phyloP scores from a whole-genome alignment of 73 alveolate genomes.

The Tetrahymena malaccensis region DNA sequence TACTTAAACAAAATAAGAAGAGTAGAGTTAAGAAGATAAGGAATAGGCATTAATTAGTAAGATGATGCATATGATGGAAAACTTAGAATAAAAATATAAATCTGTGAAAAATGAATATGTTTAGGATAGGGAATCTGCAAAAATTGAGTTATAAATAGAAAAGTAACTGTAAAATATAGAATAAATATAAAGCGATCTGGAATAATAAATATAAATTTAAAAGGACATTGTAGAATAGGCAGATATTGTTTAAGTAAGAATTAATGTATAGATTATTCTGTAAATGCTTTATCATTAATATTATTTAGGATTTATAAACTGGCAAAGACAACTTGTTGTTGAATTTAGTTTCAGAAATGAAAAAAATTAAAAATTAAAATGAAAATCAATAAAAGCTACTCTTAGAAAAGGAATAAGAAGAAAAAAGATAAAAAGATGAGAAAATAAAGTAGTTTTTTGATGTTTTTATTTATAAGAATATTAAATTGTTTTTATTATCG shows the following conservation, averaged over 20 bases:
- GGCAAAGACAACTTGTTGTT: not conserved
- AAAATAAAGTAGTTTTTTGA: not conserved
- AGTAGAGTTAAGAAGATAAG: not conserved
- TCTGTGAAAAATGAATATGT: not conserved
- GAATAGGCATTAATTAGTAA: not conserved
- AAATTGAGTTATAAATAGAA: not conserved
- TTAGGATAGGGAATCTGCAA: not conserved
- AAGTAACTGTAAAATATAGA: not conserved
- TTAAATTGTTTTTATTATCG: not conserved
- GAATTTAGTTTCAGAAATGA: not conserved
- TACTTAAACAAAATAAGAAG: not conserved
- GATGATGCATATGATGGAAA: not conserved
- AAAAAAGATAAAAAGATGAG: not conserved
- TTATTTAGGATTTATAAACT: not conserved
- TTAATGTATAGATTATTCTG: too few species aligned
- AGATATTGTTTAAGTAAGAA: not conserved
- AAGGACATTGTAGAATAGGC: not conserved
- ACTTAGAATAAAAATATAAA: not conserved
- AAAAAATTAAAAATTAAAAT: not conserved
- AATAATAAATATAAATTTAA: not conserved
- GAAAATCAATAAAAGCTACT: not conserved
- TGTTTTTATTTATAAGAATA: not conserved
- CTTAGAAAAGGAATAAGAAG: not conserved
- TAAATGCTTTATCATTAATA: not conserved
- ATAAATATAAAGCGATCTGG: not conserved